A percentile compares a stretch with the other conserved stretches of the same genome.
These are phyloP conservation scores for Mrakia gelida DNA, from an alignment of 768 basidiomycete species.

Conservation along the genomic window DNA sequence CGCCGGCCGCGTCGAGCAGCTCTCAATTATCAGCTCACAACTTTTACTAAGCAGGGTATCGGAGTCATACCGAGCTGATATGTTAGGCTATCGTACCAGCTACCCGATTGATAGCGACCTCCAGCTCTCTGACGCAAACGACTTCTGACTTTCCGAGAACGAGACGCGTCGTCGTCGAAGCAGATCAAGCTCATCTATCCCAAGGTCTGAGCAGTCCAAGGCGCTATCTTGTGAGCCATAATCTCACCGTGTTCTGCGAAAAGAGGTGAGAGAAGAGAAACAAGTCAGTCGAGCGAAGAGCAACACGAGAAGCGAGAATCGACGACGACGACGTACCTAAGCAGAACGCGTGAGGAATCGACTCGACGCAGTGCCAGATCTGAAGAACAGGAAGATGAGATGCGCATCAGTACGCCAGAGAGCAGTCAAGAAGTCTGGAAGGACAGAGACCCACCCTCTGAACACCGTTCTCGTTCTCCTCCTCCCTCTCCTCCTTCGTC, in stretches of 20 bases:
- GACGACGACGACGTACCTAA: slow-evolving; percentile 53
- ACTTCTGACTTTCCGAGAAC: too few relatives aligned
- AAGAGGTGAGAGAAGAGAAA: slow-evolving; percentile 47
- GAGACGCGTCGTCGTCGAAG: too few relatives aligned
- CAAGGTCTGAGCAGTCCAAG: neutral
- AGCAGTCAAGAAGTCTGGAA: neutral
- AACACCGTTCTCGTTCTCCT: neutral
- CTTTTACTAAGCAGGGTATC: too few relatives aligned
- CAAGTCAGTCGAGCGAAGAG: slow-evolving; percentile 45
- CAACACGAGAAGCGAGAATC: neutral
- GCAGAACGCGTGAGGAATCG: slow-evolving; percentile 68
- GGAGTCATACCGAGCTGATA: too few relatives aligned
- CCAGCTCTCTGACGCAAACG: too few relatives aligned
- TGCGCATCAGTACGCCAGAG: too few relatives aligned
- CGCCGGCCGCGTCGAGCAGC: too few relatives aligned
- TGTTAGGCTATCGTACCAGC: too few relatives aligned
- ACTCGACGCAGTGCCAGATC: slow-evolving; percentile 46
- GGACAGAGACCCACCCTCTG: neutral
- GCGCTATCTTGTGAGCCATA: slow-evolving; percentile 8
- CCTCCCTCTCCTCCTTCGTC: neutral
- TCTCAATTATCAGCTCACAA: too few relatives aligned
- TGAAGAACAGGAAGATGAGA: slow-evolving; percentile 42
- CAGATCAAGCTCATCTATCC: neutral
- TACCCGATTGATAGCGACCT: too few relatives aligned
- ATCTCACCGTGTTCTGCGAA: slow-evolving; percentile 45